Conservation (phyloP, 108 stramenopile species). For the Conticribra weissflogii region DNA sequence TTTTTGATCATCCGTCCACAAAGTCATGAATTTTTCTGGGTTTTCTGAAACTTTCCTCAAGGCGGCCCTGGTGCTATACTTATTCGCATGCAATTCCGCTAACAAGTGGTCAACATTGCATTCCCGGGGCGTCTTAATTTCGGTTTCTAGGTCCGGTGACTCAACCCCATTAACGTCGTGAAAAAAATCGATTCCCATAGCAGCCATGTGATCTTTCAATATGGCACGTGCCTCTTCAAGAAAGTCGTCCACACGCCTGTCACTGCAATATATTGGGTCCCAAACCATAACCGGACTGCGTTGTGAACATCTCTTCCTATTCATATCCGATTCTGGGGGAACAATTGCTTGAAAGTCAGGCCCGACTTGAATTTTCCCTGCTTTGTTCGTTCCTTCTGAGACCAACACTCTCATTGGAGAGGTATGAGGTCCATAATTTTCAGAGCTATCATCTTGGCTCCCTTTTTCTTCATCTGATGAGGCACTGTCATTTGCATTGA, state of each 20-base stretch:
- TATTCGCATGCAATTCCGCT: slow-evolving; percentile 49
- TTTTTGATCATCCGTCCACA: slow-evolving; percentile 69
- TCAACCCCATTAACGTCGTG: slow-evolving; percentile 39
- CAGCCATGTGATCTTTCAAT: slow-evolving; percentile 51
- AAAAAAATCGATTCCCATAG: slow-evolving; percentile 36
- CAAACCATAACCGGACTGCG: slow-evolving; percentile 66
- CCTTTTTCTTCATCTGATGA: slow-evolving; percentile 32
- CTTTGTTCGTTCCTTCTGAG: slow-evolving; percentile 54
- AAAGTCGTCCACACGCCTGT: slow-evolving; percentile 48
- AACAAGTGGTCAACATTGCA: slow-evolving; percentile 62
- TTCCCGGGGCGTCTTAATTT: slow-evolving; percentile 51
- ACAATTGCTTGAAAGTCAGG: slow-evolving; percentile 67
- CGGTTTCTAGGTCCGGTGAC: slow-evolving; percentile 36
- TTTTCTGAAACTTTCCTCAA: slow-evolving; percentile 41
- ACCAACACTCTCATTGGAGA: slow-evolving; percentile 42
- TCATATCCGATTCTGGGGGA: slow-evolving; percentile 37
- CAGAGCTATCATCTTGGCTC: slow-evolving; percentile 17
- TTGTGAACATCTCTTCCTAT: slow-evolving; percentile 27
- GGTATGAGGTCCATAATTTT: slow-evolving; percentile 6
- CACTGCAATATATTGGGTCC: slow-evolving; percentile 54
- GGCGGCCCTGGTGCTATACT: slow-evolving; percentile 56
- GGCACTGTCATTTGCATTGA: slow-evolving; percentile 4
- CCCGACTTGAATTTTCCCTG: slow-evolving; percentile 76
- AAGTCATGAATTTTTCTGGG: slow-evolving; percentile 52
- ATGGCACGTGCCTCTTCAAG: slow-evolving; percentile 49